Conservation (phyloP, 2,329 filamentous ascomycete genomes). For the Paracorniculantispora psalliotae region DNA sequence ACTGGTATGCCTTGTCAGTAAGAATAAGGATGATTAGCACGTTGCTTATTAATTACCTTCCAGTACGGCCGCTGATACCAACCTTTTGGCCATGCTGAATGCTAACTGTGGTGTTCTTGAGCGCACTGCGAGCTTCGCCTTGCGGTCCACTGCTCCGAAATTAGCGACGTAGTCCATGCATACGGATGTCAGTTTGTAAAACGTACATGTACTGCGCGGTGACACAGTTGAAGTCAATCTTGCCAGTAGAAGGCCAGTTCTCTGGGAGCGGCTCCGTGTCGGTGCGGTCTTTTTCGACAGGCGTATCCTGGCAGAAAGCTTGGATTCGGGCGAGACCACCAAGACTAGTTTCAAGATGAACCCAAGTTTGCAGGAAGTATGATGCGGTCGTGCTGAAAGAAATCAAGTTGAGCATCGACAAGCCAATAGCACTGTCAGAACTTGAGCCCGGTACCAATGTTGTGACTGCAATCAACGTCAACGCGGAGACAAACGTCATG, state of each 20-base stretch:
- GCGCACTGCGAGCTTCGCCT: background rate
- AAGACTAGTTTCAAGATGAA: conserved; percentile 18
- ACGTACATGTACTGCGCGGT: conserved; percentile 17
- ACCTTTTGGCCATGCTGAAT: conserved; percentile 18
- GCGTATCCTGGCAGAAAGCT: conserved; percentile 13
- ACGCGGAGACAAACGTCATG: conserved; percentile 39
- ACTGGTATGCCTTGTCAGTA: conserved; percentile 18
- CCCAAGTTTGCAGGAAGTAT: background rate
- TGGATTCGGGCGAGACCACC: conserved; percentile 19
- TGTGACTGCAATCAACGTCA: conserved; percentile 39
- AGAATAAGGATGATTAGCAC: conserved; percentile 17
- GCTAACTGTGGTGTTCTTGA: conserved; percentile 13
- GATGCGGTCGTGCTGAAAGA: conserved; percentile 19
- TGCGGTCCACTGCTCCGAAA: background rate
- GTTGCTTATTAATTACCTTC: conserved; percentile 10
- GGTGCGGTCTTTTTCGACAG: conserved; percentile 1
- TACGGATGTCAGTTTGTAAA: background rate
- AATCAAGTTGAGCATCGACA: conserved; percentile 18
- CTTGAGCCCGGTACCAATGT: conserved; percentile 20
- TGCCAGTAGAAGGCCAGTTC: conserved; percentile 16
- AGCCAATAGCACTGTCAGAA: conserved; percentile 6
- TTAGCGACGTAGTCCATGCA: background rate
- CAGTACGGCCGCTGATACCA: conserved; percentile 19
- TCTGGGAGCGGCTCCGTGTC: background rate
- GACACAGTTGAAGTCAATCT: conserved; percentile 14